Percentiles rank a stretch among this genome's conserved stretches.
These are phyloP conservation scores for Penicillium occitanis DNA, from an alignment of 2,329 filamentous ascomycete species.

Conservation along the genomic window DNA sequence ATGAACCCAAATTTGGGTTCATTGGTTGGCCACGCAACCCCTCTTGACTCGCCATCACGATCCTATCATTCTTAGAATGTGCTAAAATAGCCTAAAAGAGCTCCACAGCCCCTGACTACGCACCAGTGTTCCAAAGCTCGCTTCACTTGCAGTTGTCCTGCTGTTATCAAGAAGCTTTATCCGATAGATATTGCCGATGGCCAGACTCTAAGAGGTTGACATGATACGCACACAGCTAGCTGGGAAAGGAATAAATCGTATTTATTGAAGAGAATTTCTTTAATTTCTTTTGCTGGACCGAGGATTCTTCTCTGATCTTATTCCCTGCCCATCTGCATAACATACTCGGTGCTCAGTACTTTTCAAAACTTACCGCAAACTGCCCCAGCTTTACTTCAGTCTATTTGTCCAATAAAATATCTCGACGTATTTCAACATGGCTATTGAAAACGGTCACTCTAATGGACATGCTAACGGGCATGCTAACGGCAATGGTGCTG, in stretches of 20 bases:
- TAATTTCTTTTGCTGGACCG: neutral
- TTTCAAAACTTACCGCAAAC: neutral
- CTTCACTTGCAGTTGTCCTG: neutral
- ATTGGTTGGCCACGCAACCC: neutral
- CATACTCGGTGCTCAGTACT: neutral
- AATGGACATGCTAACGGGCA: conserved; percentile 1
- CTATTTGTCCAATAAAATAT: neutral
- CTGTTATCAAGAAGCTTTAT: neutral
- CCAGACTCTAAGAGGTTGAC: neutral
- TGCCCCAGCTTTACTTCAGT: neutral
- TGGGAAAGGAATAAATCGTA: neutral
- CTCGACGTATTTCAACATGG: conserved; percentile 5
- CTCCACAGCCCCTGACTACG: neutral
- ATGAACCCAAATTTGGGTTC: too few species aligned
- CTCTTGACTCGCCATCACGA: conserved; percentile 1
- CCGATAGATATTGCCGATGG: neutral
- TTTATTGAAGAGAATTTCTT: conserved; percentile 3
- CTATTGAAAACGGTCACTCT: conserved; percentile 7
- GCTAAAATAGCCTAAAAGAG: neutral
- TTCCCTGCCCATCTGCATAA: neutral
- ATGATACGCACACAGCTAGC: neutral
- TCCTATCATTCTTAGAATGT: neutral
- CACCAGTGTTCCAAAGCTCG: neutral
- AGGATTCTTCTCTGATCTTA: neutral
- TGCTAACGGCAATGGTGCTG: conserved; percentile 5